These are phyloP conservation scores for Tetragonia tetragonoides DNA, from an alignment of 148 eudicot species.

Conservation along the genomic window DNA sequence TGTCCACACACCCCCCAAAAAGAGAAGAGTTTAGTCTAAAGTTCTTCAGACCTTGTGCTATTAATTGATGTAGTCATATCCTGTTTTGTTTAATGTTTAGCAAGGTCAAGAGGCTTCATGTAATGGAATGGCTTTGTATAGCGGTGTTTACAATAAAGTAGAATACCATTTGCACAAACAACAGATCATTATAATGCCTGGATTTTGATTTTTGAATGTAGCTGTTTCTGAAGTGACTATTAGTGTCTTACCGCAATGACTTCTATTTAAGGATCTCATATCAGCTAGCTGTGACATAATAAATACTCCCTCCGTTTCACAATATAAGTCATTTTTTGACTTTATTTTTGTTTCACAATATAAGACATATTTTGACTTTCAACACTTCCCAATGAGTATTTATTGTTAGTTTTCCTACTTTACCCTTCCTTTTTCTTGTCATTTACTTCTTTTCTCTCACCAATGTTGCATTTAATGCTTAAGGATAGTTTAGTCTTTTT, in stretches of 20 bases:
- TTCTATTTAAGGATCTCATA: not conserved
- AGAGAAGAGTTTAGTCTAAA: too few species aligned
- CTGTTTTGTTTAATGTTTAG: not conserved
- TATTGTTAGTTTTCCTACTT: too few species aligned
- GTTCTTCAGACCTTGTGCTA: not conserved
- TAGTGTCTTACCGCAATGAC: not conserved
- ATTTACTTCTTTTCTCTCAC: too few species aligned
- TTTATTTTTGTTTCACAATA: too few species aligned
- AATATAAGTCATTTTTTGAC: too few species aligned
- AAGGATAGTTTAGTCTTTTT: too few species aligned
- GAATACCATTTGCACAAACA: not conserved
- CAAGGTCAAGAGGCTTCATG: not conserved
- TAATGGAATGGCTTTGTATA: not conserved
- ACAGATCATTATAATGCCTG: not conserved
- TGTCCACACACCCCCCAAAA: too few species aligned
- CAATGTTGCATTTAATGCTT: too few species aligned
- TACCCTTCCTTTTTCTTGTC: too few species aligned
- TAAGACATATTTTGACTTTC: too few species aligned
- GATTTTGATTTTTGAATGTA: not conserved
- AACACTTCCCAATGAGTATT: too few species aligned
- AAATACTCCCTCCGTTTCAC: too few species aligned
- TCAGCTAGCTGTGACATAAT: slow-evolving; percentile 1
- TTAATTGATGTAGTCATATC: not conserved
- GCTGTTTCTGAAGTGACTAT: not conserved
- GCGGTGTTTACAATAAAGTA: not conserved